phyloP scores from a whole-genome alignment of 768 basidiomycete genomes.

The Mycena haematopus region DNA sequence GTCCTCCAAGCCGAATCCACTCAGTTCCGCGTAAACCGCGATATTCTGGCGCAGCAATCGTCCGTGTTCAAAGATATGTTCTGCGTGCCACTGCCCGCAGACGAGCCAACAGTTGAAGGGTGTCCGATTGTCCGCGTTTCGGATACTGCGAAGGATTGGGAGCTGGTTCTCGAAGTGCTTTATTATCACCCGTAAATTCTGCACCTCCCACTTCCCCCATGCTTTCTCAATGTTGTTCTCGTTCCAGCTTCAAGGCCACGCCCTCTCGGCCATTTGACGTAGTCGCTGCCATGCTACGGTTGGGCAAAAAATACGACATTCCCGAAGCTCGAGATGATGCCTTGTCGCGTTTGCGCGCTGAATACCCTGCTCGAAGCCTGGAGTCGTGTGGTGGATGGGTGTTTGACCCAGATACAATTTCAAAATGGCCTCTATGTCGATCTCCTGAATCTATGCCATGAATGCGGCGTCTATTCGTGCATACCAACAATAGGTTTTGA shows the following conservation, averaged over 20 bases:
- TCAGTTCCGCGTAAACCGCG: constrained; percentile 10
- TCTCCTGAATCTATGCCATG: constrained; percentile 10
- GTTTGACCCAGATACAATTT: background rate
- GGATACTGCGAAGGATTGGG: constrained; percentile 20
- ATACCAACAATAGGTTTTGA: background rate
- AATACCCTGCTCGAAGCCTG: background rate
- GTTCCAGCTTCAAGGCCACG: constrained; percentile 4
- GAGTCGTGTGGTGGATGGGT: background rate
- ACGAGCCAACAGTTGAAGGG: constrained; percentile 16
- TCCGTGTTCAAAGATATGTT: constrained; percentile 56
- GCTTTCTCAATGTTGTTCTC: background rate
- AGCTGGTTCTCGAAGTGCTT: constrained; percentile 11
- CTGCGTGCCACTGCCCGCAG: constrained; percentile 47
- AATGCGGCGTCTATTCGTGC: constrained; percentile 2
- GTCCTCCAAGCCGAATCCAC: constrained; percentile 13
- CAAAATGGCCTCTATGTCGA: background rate
- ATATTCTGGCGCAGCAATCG: constrained; percentile 28
- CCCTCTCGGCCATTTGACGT: background rate
- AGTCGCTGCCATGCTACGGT: constrained; percentile 10
- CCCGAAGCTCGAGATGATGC: constrained; percentile 1
- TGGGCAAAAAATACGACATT: constrained; percentile 23
- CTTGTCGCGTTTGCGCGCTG: background rate
- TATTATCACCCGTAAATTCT: constrained; percentile 12
- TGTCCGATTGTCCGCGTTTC: constrained; percentile 8
- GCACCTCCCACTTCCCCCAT: background rate